Evolutionary conservation across 1,139 yeast genomes (phyloP), one percentile per base, ranked within the genome.

Genomic region (Candida glucosophila): DNA sequence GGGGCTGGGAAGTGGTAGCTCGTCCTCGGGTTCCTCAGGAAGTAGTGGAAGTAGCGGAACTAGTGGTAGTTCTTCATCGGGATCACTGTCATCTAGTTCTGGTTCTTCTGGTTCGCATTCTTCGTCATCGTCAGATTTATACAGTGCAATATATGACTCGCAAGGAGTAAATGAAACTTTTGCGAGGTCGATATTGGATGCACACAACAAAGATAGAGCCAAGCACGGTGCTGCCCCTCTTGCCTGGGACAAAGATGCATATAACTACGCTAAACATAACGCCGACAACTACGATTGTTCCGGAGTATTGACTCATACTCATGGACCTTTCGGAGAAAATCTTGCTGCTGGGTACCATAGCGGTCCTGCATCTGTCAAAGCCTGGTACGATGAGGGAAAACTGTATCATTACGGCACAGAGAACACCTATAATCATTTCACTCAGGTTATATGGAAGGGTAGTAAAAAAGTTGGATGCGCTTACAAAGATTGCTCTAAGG

Each of bases 311-410:
- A 54, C 55, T 17, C 95, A 85, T 58, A 72, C 90, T 28, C 80
- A 79, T 29, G 88, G 88, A 29, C 58, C 65, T 28, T 79, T 74
- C 57, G 95, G 95, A 47, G 95, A 86, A 58, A 86, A 85, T 67
- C 67, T 86, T 48, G 95, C 92, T 24, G 58, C 71, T 28, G 95
- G 95, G 32, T 69, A 63, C 53, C 35, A 64, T 22, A 52, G 63
- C 18, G 59, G 52, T 12, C 55, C 66, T 9, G 75, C 67, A 22
- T 80, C 83, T 23, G 73, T 81, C 31, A 67, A 71, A 22, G 94
- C 88, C 29, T 85, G 95, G 96, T 85, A 82, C 64, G 55, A 65
- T 37, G 95, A 83, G 59, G 77, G 76, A 38, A 33, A 44, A 4
- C 35, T 50, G 27, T 83, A 81, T 61, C 60, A 74, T 56, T 79